phyloP scores from a whole-genome alignment of 2,329 filamentous ascomycete species.

The Emergomyces orientalis region DNA sequence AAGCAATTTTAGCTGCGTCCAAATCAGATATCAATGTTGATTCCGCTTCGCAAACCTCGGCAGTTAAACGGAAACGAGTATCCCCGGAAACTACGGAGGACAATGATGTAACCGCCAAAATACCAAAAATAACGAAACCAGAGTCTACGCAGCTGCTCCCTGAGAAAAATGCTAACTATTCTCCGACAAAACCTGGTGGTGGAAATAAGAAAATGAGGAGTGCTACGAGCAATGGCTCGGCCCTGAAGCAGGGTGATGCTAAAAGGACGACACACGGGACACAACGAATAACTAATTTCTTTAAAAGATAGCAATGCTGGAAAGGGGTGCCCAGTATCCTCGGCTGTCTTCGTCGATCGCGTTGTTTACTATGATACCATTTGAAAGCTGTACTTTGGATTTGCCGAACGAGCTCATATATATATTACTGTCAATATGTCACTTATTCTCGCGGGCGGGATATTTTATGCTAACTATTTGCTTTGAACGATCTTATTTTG shows the following conservation, averaged over 20 bases:
- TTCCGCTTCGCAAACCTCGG: conserved; percentile 19
- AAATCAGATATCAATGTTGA: conserved; percentile 14
- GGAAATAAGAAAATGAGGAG: conserved; percentile 40
- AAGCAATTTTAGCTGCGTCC: neutral
- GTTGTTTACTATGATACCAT: conserved; percentile 1
- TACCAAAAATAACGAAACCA: conserved; percentile 10
- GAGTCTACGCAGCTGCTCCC: neutral
- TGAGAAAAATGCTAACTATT: conserved; percentile 13
- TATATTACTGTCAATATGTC: neutral
- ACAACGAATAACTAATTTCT: conserved; percentile 44
- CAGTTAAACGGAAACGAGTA: conserved; percentile 10
- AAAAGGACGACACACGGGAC: conserved; percentile 41
- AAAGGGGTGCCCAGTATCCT: neutral
- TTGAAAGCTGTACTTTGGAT: neutral
- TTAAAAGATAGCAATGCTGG: conserved; percentile 25
- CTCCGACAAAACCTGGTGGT: conserved; percentile 20
- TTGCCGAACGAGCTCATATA: neutral
- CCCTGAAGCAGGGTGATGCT: conserved; percentile 35
- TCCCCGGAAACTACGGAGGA: conserved; percentile 31
- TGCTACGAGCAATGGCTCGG: conserved; percentile 47
- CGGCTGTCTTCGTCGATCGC: neutral
- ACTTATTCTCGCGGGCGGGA: neutral
- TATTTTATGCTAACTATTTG: neutral
- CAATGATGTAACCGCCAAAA: conserved; percentile 22
- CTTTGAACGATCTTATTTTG: neutral